Conservation (phyloP, 805 yeast genomes). For the Wickerhamiella brachini region DNA sequence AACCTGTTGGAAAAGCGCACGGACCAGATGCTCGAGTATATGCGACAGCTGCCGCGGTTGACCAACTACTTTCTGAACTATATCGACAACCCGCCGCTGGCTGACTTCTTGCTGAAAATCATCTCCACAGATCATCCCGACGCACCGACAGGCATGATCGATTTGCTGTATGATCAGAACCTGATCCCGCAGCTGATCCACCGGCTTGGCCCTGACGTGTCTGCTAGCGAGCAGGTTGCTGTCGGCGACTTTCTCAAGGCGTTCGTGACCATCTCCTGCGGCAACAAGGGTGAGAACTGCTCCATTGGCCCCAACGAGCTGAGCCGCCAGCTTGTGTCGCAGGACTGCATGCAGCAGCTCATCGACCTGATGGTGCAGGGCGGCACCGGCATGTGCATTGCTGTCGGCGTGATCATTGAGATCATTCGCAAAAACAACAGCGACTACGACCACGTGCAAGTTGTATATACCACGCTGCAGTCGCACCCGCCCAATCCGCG, state of each 20-base stretch:
- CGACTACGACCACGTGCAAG: conserved; percentile 85
- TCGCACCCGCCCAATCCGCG: conserved; percentile 86
- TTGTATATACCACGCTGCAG: conserved; percentile 64
- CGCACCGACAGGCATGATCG: conserved; percentile 74
- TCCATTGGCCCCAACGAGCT: conserved; percentile 93
- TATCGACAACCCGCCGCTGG: conserved; percentile 83
- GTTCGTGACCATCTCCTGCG: conserved; percentile 84
- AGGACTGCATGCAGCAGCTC: conserved; percentile 48
- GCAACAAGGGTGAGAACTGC: conserved; percentile 76
- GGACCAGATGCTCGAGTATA: conserved; percentile 59
- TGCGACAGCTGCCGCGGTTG: conserved; percentile 51
- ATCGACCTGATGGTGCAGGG: conserved; percentile 60
- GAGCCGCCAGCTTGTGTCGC: conserved; percentile 79
- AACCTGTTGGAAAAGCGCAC: conserved; percentile 79
- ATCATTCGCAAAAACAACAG: conserved; percentile 90
- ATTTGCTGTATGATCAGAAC: conserved; percentile 54
- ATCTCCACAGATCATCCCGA: conserved; percentile 90
- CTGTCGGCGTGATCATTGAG: conserved; percentile 90
- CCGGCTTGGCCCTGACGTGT: conserved; percentile 51
- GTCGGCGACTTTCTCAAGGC: conserved; percentile 94
- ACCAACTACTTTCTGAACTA: conserved; percentile 74
- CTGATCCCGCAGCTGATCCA: conserved; percentile 61
- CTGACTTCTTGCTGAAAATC: conserved; percentile 82
- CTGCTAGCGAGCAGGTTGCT: conserved; percentile 73
- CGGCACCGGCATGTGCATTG: conserved; percentile 81